phyloP scores from a whole-genome alignment of 2,329 filamentous ascomycete species.

The Beauveria australis region DNA sequence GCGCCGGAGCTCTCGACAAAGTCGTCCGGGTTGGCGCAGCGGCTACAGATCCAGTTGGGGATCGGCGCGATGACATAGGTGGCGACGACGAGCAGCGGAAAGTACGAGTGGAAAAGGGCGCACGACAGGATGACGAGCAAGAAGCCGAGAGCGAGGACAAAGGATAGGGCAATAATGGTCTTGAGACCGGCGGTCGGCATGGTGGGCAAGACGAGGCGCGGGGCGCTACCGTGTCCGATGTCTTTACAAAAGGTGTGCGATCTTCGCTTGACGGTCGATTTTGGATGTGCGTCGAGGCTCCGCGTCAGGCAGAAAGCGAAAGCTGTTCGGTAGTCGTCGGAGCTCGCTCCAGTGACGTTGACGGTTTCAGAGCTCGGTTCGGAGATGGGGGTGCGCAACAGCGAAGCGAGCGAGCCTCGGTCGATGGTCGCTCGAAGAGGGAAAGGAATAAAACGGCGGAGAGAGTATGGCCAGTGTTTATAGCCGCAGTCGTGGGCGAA shows the following conservation, averaged over 20 bases:
- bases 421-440: not conserved
- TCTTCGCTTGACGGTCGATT: too few species aligned
- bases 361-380: not conserved
- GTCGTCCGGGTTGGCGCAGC: slow-evolving; percentile 87
- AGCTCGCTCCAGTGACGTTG: not conserved
- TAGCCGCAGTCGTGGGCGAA: not conserved
- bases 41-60: slow-evolving; percentile 91
- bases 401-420: not conserved
- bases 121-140: slow-evolving; percentile 97
- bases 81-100: slow-evolving; percentile 87
- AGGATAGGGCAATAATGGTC: slow-evolving; percentile 97
- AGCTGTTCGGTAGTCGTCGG: too few species aligned
- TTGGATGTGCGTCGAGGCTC: too few species aligned
- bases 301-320: too few species aligned
- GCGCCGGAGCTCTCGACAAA: slow-evolving; percentile 81
- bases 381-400: not conserved
- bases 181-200: slow-evolving; percentile 84
- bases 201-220: slow-evolving; percentile 22
- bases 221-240: not conserved
- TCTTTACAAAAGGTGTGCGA: not conserved
- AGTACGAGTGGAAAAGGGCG: slow-evolving; percentile 90
- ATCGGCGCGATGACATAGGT: slow-evolving; percentile 91
- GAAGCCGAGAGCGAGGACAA: slow-evolving; percentile 97
- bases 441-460: too few species aligned
- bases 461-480: not conserved